A percentile compares a stretch with the other conserved stretches of the same genome.
phyloP scores from a whole-genome alignment of 768 basidiomycete genomes.

The Pleurotus giganteus region DNA sequence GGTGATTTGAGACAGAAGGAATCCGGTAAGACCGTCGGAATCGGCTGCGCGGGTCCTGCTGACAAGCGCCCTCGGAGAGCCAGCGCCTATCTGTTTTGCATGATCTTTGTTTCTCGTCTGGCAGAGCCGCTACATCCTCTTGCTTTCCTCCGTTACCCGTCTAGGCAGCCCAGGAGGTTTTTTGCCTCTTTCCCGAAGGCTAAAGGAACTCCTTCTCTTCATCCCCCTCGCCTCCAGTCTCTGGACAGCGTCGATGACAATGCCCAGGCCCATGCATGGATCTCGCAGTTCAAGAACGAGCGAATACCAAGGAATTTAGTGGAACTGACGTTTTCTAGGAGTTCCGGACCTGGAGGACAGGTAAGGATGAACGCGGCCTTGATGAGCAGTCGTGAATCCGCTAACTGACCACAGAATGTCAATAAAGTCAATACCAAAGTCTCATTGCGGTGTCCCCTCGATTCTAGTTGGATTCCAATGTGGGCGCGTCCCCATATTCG shows the following conservation, averaged over 20 bases:
- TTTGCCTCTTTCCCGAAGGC: neutral
- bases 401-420: slow-evolving; percentile 55
- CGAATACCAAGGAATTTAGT: slow-evolving; percentile 53
- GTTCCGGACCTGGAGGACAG: slow-evolving; percentile 86
- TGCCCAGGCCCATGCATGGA: slow-evolving; percentile 53
- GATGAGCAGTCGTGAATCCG: neutral
- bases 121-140: neutral
- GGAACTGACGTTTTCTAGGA: slow-evolving; percentile 68
- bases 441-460: slow-evolving; percentile 56
- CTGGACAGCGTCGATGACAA: slow-evolving; percentile 40
- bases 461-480: slow-evolving; percentile 63
- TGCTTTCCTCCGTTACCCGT: neutral
- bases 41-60: too few relatives aligned
- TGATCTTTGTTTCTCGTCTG: too few relatives aligned
- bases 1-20: neutral
- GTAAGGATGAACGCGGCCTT: slow-evolving; percentile 30
- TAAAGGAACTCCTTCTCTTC: slow-evolving; percentile 25
- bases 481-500: slow-evolving; percentile 57
- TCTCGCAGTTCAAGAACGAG: slow-evolving; percentile 41
- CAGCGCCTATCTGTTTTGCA: neutral
- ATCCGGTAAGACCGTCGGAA: neutral
- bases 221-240: slow-evolving; percentile 38
- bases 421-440: slow-evolving; percentile 90
- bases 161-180: neutral
- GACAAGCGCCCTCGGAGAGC: neutral